A percentile compares a stretch with the other conserved stretches of the same genome.
phyloP scores from a whole-genome alignment of 1,284 basidiomycete genomes.

The Leccinum pallidistipes region DNA sequence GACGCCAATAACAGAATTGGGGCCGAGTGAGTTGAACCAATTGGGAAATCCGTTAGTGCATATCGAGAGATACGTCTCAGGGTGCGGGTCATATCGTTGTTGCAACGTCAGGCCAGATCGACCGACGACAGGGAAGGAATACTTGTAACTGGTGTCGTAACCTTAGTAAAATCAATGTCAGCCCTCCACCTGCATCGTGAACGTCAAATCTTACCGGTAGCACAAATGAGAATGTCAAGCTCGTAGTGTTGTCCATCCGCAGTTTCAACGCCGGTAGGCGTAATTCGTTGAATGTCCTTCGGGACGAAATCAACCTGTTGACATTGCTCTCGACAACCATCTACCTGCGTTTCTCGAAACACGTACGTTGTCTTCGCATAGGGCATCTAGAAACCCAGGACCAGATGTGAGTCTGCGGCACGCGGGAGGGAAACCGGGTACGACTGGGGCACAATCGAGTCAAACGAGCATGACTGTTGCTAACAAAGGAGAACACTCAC shows the following conservation, averaged over 20 bases:
- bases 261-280: constrained; percentile 55
- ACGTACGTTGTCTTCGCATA: constrained; percentile 25
- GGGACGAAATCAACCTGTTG: constrained; percentile 58
- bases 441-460: constrained; percentile 37
- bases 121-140: constrained; percentile 54
- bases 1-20: constrained; percentile 41
- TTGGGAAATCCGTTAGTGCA: constrained; percentile 63
- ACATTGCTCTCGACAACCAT: not conserved
- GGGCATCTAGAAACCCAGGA: constrained; percentile 62
- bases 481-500: constrained; percentile 34
- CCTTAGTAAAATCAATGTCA: constrained; percentile 28
- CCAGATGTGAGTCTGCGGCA: constrained; percentile 65
- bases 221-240: constrained; percentile 60
- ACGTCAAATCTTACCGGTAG: constrained; percentile 42
- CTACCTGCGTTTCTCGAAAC: not conserved
- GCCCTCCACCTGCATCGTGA: not conserved
- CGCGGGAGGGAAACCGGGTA: constrained; percentile 52
- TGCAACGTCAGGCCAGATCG: constrained; percentile 48
- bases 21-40: constrained; percentile 56
- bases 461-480: not conserved
- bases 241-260: constrained; percentile 52
- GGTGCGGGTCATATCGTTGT: constrained; percentile 53
- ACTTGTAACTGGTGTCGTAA: constrained; percentile 53
- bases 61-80: constrained; percentile 54
- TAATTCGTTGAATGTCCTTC: constrained; percentile 49